Base-by-base conservation (phyloP, 2,329 filamentous ascomycete genomes). In the Tothia fuscella region DNA sequence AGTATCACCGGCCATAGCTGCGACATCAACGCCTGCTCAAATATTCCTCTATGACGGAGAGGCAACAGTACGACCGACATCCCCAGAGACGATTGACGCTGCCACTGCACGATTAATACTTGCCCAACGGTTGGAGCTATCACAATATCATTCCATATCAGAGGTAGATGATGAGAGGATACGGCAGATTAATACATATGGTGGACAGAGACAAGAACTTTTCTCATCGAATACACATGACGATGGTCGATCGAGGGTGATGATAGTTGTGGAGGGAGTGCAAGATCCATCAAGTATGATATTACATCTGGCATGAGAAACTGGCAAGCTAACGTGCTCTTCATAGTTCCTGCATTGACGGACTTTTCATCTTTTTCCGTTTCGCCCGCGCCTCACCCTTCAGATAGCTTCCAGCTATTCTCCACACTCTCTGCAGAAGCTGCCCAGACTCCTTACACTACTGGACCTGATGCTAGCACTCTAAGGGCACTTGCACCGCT, bases 111-210 rank as follows among this genome's bases (percentile, higher is more conserved):
- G 68, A 52, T 53, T 72, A 44, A 62, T 72, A 37, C 51, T 72
- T 45, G 68, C 69, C 38, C 65, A 70, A 53, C 57, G 67, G 50
- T 60, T 70, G 20, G 68, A 67, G 14, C 56, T 72, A 25, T 65
- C 68, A 41, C 59, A 63, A 41, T 71, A 63, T 54, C 67, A 72
- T 48, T 53, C 56, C 19, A 53, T 67, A 36, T 56, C 62, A 44
- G 49, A 62, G 45, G 49, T 56, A 21, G 57, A 58, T 37, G 57
- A 64, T 9, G 57, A 63, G 7, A 56, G 56, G n/a, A 51, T 72
- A 38, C 49, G 59, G 26, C 60, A 63, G 36, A 60, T 73, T 47
- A 70, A 70, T 53, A 54, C 55, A 24, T 67, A 61, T 50, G 66
- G 67, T 28, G 59, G 59, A 35, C 43, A 50, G 46, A 54, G 53